Conservation (phyloP, 83 land plant genomes). For the Thuja plicata region DNA sequence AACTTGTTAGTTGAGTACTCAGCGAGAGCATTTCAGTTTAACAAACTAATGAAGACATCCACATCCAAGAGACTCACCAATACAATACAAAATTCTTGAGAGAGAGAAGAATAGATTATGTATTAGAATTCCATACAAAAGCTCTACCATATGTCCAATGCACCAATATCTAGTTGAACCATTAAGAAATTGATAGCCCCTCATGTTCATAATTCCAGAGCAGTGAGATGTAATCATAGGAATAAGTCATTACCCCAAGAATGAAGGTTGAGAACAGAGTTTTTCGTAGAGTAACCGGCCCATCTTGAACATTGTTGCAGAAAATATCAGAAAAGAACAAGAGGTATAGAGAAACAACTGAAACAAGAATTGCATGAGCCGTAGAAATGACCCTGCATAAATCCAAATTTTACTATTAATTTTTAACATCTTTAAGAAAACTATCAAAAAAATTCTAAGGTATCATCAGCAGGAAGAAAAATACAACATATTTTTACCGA, state of each 20-base stretch:
- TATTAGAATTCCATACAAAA: neutral
- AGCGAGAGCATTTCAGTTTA: neutral
- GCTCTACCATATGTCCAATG: neutral
- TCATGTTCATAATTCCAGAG: neutral
- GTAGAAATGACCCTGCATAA: constrained; percentile 70
- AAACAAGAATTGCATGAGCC: constrained; percentile 71
- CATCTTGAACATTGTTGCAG: constrained; percentile 38
- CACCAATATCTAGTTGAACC: neutral
- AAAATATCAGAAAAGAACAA: constrained; percentile 66
- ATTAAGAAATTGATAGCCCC: neutral
- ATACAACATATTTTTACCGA: constrained; percentile 36
- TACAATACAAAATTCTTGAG: neutral
- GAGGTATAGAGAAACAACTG: constrained; percentile 54
- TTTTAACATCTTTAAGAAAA: neutral
- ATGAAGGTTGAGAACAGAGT: constrained; percentile 55
- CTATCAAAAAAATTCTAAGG: neutral
- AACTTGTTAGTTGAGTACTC: no score
- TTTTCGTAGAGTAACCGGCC: constrained; percentile 47
- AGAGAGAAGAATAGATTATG: neutral
- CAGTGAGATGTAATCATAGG: neutral
- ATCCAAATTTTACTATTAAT: neutral
- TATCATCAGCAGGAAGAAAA: neutral
- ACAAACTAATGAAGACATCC: neutral
- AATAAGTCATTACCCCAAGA: constrained; percentile 53
- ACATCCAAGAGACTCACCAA: neutral